phyloP scores from a whole-genome alignment of 805 yeast genomes.

The Metschnikowia baotianmanensis region DNA sequence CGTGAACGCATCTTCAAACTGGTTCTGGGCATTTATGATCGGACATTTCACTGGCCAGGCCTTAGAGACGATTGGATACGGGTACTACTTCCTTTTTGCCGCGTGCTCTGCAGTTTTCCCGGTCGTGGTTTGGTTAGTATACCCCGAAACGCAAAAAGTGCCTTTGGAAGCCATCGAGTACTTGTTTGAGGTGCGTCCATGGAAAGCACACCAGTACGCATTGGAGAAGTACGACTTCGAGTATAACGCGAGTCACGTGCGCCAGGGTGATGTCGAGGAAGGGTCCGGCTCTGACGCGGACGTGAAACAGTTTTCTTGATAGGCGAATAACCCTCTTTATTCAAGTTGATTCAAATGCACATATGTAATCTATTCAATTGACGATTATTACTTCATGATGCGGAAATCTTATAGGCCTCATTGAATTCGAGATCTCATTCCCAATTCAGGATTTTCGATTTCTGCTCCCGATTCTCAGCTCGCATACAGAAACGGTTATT shows the following conservation, averaged over 20 bases:
- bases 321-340: too few relatives aligned
- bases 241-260: constrained; percentile 12
- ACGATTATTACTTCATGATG: too few relatives aligned
- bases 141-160: constrained; percentile 40
- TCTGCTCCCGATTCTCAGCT: too few relatives aligned
- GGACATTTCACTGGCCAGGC: constrained; percentile 47
- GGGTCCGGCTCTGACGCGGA: constrained; percentile 12
- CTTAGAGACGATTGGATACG: constrained; percentile 42
- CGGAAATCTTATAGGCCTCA: too few relatives aligned
- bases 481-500: too few relatives aligned
- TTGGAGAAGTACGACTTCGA: constrained; percentile 21
- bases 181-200: constrained; percentile 34
- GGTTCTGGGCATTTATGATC: constrained; percentile 52
- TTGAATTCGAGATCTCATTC: too few relatives aligned
- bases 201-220: constrained; percentile 31
- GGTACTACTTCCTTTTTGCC: constrained; percentile 45
- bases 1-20: constrained; percentile 44
- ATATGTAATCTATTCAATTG: too few relatives aligned
- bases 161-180: constrained; percentile 35
- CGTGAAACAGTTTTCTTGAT: constrained; percentile 2
- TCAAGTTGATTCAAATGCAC: too few relatives aligned
- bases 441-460: too few relatives aligned
- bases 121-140: constrained; percentile 28
- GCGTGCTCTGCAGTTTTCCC: constrained; percentile 27
- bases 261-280: constrained; percentile 2